These are phyloP conservation scores for Wickerhamiella dianesei DNA, from an alignment of 805 yeast genomes.

Conservation along the genomic window DNA sequence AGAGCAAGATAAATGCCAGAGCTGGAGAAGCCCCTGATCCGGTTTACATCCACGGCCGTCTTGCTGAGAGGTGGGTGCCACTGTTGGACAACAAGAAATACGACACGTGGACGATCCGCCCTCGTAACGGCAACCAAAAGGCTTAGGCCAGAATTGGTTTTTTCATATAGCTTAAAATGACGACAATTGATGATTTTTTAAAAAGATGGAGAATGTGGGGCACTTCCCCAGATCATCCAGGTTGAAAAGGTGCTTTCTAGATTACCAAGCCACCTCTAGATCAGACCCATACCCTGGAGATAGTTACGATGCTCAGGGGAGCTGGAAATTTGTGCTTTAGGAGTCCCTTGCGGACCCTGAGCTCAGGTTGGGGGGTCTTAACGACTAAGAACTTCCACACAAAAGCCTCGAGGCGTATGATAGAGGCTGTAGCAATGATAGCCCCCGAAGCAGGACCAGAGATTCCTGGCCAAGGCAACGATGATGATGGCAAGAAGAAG, in stretches of 20 bases:
- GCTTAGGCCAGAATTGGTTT: not conserved
- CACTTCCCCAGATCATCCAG: no score
- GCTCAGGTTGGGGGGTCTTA: not conserved
- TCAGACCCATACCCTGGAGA: not conserved
- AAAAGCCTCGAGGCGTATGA: not conserved
- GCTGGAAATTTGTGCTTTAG: not conserved
- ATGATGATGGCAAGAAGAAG: not conserved
- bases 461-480: not conserved
- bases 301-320: not conserved
- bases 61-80: slow-evolving; percentile 35
- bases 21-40: slow-evolving; percentile 29
- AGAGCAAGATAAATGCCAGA: slow-evolving; percentile 26
- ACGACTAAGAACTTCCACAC: not conserved
- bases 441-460: not conserved
- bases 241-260: not conserved
- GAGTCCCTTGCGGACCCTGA: not conserved
- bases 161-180: no score
- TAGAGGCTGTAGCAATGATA: not conserved
- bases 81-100: not conserved
- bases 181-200: no score
- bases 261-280: not conserved
- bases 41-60: slow-evolving; percentile 30
- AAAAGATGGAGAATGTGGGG: no score
- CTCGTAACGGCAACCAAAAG: not conserved
- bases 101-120: not conserved